These are phyloP conservation scores for Trametopsis cervina DNA, from an alignment of 768 basidiomycete species.

Conservation along the genomic window DNA sequence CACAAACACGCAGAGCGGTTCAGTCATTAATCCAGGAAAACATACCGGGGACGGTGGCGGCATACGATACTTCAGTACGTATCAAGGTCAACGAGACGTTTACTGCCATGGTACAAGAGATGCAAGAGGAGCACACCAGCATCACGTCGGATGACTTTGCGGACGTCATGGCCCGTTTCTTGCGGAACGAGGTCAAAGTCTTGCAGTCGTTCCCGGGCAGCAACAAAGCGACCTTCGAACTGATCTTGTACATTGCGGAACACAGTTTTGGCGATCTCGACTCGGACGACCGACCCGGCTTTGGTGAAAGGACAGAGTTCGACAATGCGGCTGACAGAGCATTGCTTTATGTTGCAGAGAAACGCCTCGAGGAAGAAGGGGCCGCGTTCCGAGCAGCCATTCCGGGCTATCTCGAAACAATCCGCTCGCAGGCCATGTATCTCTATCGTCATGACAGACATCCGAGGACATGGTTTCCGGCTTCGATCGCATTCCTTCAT, in stretches of 20 bases:
- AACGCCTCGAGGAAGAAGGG: neutral
- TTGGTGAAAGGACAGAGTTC: neutral
- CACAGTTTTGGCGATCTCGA: neutral
- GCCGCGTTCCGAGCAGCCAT: neutral
- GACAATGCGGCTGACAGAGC: neutral
- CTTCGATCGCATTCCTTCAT: neutral
- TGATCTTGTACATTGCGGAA: neutral
- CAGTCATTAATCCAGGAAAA: neutral
- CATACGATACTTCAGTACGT: neutral
- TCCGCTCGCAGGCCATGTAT: neutral
- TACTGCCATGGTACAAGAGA: neutral
- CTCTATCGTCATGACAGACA: neutral
- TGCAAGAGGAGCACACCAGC: neutral
- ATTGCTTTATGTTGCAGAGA: neutral
- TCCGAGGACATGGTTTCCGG: neutral
- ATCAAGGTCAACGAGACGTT: neutral
- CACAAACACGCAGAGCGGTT: neutral
- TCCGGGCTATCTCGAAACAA: neutral
- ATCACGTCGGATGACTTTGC: neutral
- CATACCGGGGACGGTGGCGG: neutral
- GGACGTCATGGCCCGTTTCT: neutral
- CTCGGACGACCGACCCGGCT: neutral
- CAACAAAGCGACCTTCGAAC: neutral
- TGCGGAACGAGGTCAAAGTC: neutral
- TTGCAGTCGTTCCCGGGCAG: neutral